Base-by-base conservation (phyloP, 2,329 filamentous ascomycete species). In the Fusarium nematophilum region DNA sequence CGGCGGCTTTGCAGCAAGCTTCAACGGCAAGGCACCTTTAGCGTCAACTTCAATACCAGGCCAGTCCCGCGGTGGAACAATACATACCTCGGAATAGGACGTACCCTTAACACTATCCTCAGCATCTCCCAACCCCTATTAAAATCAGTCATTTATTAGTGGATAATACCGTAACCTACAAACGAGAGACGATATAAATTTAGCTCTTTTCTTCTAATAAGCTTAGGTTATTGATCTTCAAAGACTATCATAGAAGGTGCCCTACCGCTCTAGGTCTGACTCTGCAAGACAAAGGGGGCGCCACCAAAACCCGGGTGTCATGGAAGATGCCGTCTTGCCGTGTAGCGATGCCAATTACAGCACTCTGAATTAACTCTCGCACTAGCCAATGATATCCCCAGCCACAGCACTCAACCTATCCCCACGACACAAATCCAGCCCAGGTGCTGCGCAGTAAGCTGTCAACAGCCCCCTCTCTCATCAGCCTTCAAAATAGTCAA, bases 351-450 rank as follows among this genome's bases (percentile, higher is more conserved):
- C n/a, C n/a, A n/a, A n/a, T n/a, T n/a, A n/a, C n/a, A n/a, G n/a
- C n/a, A n/a, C 44, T 58, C 36, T 9, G 15, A 46, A 44, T 54
- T 31, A 47, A 42, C 36, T 54, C 37, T 47, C 29, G 21, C 15
- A 60, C 49, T 59, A 48, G n/a, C 48, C 17, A 61, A 59, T 48
- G 23, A 51, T 42, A 25, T 26, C 43, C 26, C 27, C 23, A 21
- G 14, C 37, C 17, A 36, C 27, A 39, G 8, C 44, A 50, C 18
- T 21, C 36, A 27, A 42, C 26, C n/a, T 29, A 33, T 23, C 39
- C 40, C 33, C 15, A 34, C 21, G 21, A 31, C 21, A 49, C 43
- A 10, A 30, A 42, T 43, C 27, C 6, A 6, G 21, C 6, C 21
- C 6, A 21, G 21, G 21, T 21, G 21, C 21, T 21, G 21, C 21